Evolutionary conservation across 768 basidiomycete genomes (phyloP).

Genomic region (Kwoniella pini): DNA sequence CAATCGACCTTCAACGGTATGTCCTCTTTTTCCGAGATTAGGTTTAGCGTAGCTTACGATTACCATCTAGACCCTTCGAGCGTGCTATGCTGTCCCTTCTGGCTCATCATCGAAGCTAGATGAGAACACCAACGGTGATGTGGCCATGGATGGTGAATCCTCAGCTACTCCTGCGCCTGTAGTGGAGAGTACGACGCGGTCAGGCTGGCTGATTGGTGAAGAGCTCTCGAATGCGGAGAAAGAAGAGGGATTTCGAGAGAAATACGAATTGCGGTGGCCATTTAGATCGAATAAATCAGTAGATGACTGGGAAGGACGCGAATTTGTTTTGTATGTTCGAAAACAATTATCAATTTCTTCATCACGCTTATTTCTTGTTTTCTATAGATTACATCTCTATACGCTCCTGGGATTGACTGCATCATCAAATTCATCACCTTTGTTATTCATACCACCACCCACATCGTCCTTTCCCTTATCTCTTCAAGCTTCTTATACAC

Average conservation of each 20-base stretch:
- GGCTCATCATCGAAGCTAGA: slow-evolving; percentile 3
- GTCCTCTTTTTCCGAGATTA: slow-evolving; percentile 5
- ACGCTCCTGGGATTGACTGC: slow-evolving; percentile 32
- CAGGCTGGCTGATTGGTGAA: slow-evolving; percentile 36
- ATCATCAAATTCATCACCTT: slow-evolving; percentile 39
- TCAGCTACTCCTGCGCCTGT: not conserved
- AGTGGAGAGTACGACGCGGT: not conserved
- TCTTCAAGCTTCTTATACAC: slow-evolving; percentile 41
- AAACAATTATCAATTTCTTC: too few relatives aligned
- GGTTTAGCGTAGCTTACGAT: not conserved
- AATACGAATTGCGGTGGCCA: slow-evolving; percentile 39
- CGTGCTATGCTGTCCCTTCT: slow-evolving; percentile 37
- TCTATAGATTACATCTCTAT: slow-evolving; percentile 33
- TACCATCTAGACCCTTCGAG: slow-evolving; percentile 27
- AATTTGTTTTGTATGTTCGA: slow-evolving; percentile 42
- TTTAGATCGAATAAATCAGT: slow-evolving; percentile 26
- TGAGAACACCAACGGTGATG: not conserved
- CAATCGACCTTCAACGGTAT: slow-evolving; percentile 33
- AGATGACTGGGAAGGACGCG: slow-evolving; percentile 46
- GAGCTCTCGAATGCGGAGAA: slow-evolving; percentile 29
- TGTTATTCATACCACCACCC: slow-evolving; percentile 47
- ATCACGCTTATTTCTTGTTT: too few relatives aligned
- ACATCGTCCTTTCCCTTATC: slow-evolving; percentile 39
- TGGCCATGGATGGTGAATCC: not conserved
- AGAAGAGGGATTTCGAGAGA: slow-evolving; percentile 22